A percentile compares a stretch with the other conserved stretches of the same genome.
Evolutionary conservation across 345 rosid genomes (phyloP).

Genomic region (Brassica juncea): DNA sequence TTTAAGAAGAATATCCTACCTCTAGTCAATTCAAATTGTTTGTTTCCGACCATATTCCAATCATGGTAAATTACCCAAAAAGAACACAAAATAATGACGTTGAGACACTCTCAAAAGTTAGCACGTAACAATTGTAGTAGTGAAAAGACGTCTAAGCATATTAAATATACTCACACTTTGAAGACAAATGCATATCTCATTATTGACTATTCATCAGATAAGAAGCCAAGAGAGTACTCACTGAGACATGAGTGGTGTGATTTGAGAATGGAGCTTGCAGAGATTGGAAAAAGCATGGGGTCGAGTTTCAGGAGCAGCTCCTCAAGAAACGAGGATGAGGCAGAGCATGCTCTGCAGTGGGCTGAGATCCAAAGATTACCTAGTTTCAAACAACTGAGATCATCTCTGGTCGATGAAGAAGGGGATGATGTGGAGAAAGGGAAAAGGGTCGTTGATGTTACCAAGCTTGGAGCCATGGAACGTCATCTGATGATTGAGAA

Average conservation of each 20-base stretch:
- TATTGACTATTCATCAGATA: background rate
- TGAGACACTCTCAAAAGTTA: background rate
- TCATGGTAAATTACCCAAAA: background rate
- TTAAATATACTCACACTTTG: background rate
- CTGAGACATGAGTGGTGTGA: constrained; percentile 39
- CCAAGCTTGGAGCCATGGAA: constrained; percentile 58
- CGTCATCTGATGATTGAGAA: constrained; percentile 58
- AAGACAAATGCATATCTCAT: background rate
- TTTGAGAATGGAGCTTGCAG: constrained; percentile 48
- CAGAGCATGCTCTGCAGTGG: constrained; percentile 58
- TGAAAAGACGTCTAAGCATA: background rate
- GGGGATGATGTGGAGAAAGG: constrained; percentile 19
- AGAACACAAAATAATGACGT: background rate
- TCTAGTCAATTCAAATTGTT: background rate
- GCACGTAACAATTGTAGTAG: background rate
- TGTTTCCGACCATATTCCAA: background rate
- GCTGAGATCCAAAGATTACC: constrained; percentile 71
- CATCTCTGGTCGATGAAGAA: constrained; percentile 48
- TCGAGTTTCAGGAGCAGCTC: constrained; percentile 51
- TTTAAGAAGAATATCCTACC: background rate
- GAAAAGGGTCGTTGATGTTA: constrained; percentile 51
- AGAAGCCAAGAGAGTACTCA: background rate
- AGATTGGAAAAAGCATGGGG: constrained; percentile 54
- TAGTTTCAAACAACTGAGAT: constrained; percentile 52
- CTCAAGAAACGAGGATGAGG: constrained; percentile 34